Conservation (phyloP, 2,329 filamentous ascomycete species). For the Microdochium trichocladiopsis region DNA sequence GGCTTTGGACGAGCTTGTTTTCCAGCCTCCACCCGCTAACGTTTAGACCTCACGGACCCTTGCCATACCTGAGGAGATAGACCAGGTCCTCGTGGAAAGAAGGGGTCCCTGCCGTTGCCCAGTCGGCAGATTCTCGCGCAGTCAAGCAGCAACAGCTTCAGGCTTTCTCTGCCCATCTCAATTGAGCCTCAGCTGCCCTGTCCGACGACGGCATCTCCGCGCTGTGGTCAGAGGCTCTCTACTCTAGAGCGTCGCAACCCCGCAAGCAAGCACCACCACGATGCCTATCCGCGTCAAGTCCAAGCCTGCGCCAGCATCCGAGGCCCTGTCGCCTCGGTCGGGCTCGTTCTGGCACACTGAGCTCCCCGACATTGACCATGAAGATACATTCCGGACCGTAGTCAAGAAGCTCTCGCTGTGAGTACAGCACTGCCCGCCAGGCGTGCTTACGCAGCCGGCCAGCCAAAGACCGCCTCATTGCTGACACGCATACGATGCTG, state of each 20-base stretch:
- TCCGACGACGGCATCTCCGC: background rate
- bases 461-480: background rate
- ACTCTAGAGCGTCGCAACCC: no score
- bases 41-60: background rate
- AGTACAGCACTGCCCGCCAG: constrained; percentile 10
- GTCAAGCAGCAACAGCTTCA: background rate
- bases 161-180: no score
- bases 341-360: constrained; percentile 9
- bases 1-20: background rate
- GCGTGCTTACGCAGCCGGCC: background rate
- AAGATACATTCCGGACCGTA: constrained; percentile 56
- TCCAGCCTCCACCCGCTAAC: background rate
- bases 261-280: background rate
- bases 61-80: background rate
- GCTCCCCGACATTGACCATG: constrained; percentile 48
- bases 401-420: constrained; percentile 62
- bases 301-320: constrained; percentile 18
- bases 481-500: constrained; percentile 7
- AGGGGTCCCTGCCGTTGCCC: background rate
- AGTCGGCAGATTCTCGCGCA: no score
- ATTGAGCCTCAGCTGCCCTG: background rate
- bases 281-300: constrained; percentile 31
- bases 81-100: background rate
- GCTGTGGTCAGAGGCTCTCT: no score
- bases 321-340: constrained; percentile 25